Conservation (phyloP, 257 asterid species). For the Voacanga thouarsii region DNA sequence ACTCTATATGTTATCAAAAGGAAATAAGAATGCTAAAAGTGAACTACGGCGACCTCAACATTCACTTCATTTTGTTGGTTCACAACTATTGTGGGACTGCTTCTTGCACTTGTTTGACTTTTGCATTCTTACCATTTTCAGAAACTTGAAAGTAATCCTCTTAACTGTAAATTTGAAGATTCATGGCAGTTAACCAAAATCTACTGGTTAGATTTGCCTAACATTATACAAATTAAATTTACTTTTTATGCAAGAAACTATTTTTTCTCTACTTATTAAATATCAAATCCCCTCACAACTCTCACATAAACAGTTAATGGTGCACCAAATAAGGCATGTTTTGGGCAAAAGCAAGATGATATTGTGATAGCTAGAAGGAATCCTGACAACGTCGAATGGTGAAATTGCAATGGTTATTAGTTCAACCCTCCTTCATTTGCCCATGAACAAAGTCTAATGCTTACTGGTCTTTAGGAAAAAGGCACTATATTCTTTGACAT, state of each 20-base stretch:
- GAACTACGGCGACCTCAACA: neutral
- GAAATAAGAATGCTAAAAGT: neutral
- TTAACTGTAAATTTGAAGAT: neutral
- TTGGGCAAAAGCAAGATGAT: slow-evolving; percentile 90
- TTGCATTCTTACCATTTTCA: neutral
- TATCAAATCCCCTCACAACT: slow-evolving; percentile 1
- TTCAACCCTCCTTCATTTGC: slow-evolving; percentile 6
- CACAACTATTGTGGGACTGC: neutral
- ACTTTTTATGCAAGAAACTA: neutral
- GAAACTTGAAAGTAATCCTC: neutral
- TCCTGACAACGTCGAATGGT: too few species aligned
- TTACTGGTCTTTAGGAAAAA: neutral
- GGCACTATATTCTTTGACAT: neutral
- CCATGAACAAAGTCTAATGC: neutral
- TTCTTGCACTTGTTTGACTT: neutral
- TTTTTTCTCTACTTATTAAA: neutral
- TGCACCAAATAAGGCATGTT: slow-evolving; percentile 66
- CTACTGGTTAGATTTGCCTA: neutral
- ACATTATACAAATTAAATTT: neutral
- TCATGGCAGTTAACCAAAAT: neutral
- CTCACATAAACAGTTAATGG: slow-evolving; percentile 42
- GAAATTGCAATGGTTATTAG: too few species aligned
- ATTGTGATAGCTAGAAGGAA: too few species aligned
- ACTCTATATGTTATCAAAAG: neutral
- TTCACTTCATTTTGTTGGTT: neutral